Base-by-base conservation (phyloP, 192 early-diverging fungal species). In the Coemansia sp. region DNA sequence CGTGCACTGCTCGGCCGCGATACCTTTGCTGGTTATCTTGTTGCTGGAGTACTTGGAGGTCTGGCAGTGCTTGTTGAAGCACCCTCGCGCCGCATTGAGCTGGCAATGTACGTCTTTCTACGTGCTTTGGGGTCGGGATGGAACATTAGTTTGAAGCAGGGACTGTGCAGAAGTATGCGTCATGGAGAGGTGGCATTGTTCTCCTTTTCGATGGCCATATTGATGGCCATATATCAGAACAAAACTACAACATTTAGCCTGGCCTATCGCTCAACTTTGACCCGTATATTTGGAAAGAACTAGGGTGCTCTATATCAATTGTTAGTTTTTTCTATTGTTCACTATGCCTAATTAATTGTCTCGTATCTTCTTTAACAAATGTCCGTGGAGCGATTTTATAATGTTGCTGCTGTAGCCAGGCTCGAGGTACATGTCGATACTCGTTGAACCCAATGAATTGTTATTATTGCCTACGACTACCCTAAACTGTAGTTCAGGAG, bases 211-310 rank as follows among this genome's bases (percentile, higher is more conserved):
- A 91, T 89, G 84, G 91, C 87, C 22, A 78, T 87, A 7, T 65
- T 94, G 57, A 93, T 94, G 93, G 83, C 84, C 9, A 64, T 94
- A 10, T 94, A 92, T 76, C 91, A 94, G 73, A 88, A 85, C 67
- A 89, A 92, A 48, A 85, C 88, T 7, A 82, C 81, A 12, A 86
- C 85, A 9, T 89, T 94, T 58, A 83, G 80, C 62, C 76, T 86
- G 8, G 87, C 88, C 25, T 94, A 94, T 62, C 88, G 87, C 27
- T 90, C 85, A 44, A 82, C 91, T n/a, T 78, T 94, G 76, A 86
- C 85, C 14, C 84, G 92, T 7, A 81, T 92, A 53, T 92, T 94
- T 75, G 92, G 92, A 24, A 80, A 83, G 48, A 92, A 92, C 58
- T 93, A 82, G 59, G 38, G 60, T 23, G 16, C 41, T 44, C 44